Evolutionary conservation across 78 protist species (phyloP).

Genomic region (Corallochytrium limacisporum): DNA sequence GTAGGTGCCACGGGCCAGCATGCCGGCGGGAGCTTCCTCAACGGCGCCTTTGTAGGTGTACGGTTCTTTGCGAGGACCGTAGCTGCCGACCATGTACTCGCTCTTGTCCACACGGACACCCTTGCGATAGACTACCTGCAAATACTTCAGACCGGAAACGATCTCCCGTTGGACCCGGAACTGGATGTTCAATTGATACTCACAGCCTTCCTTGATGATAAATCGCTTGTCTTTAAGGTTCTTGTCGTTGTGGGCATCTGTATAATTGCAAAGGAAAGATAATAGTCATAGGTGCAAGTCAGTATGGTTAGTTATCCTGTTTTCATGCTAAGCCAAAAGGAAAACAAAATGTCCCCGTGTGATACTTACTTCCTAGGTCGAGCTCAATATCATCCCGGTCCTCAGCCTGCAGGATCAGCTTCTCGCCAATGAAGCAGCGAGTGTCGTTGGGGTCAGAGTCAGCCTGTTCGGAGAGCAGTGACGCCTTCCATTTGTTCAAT

Average conservation of each 20-base stretch:
- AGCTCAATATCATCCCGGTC: not conserved
- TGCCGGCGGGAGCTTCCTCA: conserved; percentile 60
- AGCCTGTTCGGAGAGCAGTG: not conserved
- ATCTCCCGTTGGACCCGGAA: conserved; percentile 61
- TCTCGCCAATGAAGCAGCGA: not conserved
- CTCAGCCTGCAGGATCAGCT: not conserved
- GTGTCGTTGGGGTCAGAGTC: not conserved
- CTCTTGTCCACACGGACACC: conserved; percentile 43
- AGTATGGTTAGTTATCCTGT: not conserved
- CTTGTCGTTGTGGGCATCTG: no score
- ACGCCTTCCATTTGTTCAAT: conserved; percentile 9
- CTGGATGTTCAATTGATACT: conserved; percentile 35
- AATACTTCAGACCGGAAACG: conserved; percentile 60
- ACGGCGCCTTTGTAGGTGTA: not conserved
- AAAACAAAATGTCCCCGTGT: no score
- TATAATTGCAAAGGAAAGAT: not conserved
- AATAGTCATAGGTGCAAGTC: not conserved
- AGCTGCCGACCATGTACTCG: conserved; percentile 53
- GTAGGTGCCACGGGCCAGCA: conserved; percentile 62
- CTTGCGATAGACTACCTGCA: conserved; percentile 41
- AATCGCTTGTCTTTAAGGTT: conserved; percentile 36
- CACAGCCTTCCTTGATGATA: conserved; percentile 45
- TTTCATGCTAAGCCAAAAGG: not conserved
- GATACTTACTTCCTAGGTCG: conserved; percentile 1
- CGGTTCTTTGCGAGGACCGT: conserved; percentile 38